These are phyloP conservation scores for Vaccinium darrowii DNA, from an alignment of 148 eudicot genomes.

Conservation along the genomic window DNA sequence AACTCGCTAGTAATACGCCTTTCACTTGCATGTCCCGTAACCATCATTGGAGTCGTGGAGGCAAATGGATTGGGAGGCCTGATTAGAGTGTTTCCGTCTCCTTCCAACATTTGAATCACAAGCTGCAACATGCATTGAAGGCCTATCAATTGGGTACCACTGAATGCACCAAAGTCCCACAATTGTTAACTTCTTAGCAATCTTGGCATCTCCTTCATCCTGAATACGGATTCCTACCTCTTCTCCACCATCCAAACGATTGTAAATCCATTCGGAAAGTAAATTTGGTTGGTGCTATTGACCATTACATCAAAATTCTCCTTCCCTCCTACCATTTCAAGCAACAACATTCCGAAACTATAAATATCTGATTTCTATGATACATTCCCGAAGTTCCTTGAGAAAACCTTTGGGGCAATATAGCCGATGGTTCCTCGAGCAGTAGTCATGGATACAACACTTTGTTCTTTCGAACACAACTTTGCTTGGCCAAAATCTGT, in stretches of 20 bases:
- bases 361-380: conserved; percentile 26
- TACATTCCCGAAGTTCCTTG: conserved; percentile 13
- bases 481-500: conserved; percentile 32
- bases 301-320: background rate
- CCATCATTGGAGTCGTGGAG: background rate
- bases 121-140: conserved; percentile 25
- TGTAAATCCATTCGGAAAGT: conserved; percentile 30
- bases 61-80: conserved; percentile 21
- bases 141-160: conserved; percentile 31
- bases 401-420: conserved; percentile 27
- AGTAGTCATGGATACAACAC: conserved; percentile 22
- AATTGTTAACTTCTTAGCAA: conserved; percentile 22
- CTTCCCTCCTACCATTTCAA: conserved; percentile 27
- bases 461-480: conserved; percentile 26
- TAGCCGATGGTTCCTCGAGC: conserved; percentile 22
- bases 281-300: background rate
- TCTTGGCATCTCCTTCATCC: conserved; percentile 16
- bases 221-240: conserved; percentile 11
- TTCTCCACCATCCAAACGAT: conserved; percentile 8
- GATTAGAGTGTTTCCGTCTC: background rate
- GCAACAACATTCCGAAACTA: conserved; percentile 30
- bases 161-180: conserved; percentile 36
- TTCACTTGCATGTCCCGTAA: background rate
- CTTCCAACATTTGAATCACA: conserved; percentile 26
- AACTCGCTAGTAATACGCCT: background rate